Percentiles rank a stretch among this genome's conserved stretches.
Conservation (phyloP, 2,329 filamentous ascomycete species). For the Penicillium polonicum region DNA sequence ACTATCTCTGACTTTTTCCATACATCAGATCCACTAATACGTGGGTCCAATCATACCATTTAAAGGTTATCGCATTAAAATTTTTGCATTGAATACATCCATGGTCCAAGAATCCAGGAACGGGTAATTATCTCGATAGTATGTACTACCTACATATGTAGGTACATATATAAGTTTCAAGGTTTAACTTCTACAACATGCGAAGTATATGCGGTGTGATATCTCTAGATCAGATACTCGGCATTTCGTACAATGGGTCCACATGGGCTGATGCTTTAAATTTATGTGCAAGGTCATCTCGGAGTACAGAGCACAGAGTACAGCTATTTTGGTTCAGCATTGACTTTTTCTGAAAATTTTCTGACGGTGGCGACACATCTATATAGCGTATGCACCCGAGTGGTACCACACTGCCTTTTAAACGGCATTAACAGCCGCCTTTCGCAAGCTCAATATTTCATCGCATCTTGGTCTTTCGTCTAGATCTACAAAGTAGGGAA, state of each 20-base stretch:
- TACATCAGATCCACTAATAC: background rate
- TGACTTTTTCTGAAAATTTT: slow-evolving; percentile 1
- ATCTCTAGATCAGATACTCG: slow-evolving; percentile 6
- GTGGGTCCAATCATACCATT: background rate
- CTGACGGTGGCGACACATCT: slow-evolving; percentile 9
- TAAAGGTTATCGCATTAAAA: background rate
- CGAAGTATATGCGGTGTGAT: background rate
- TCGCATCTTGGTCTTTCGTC: background rate
- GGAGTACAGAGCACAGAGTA: background rate
- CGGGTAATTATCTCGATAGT: background rate
- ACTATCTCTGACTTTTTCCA: background rate
- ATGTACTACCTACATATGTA: too few relatives aligned
- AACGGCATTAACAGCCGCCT: background rate
- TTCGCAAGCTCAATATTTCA: background rate
- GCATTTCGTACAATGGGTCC: background rate
- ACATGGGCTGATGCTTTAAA: slow-evolving; percentile 4
- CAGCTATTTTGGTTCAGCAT: background rate
- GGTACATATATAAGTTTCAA: too few relatives aligned
- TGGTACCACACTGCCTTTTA: background rate
- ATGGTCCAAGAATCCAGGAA: background rate
- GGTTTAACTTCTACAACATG: background rate
- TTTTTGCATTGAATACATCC: background rate
- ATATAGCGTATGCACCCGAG: slow-evolving; percentile 1
- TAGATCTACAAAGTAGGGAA: background rate
- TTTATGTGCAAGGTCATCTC: background rate